Evolutionary conservation across 352 stramenopile species (phyloP).

Genomic region (Phytophthora pisi): DNA sequence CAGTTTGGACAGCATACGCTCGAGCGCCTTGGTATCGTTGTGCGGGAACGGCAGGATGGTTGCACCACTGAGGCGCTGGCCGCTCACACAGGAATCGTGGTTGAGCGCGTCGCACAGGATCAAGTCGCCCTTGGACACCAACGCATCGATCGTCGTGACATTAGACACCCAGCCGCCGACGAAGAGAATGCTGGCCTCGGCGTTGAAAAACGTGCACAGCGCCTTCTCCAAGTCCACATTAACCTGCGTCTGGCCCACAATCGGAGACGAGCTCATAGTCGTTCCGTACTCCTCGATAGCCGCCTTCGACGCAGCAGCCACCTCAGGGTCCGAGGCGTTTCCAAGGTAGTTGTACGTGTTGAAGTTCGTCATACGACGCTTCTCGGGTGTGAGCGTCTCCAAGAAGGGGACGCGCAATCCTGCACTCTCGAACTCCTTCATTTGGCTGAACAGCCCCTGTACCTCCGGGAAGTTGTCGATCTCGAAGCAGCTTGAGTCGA

Average conservation of each 20-base stretch:
- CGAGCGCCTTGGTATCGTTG: conserved; percentile 73
- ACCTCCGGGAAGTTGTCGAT: conserved; percentile 75
- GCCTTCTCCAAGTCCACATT: conserved; percentile 73
- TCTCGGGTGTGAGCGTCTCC: conserved; percentile 71
- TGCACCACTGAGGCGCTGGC: conserved; percentile 75
- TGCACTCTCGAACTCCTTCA: conserved; percentile 77
- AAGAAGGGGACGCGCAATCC: conserved; percentile 73
- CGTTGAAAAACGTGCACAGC: conserved; percentile 67
- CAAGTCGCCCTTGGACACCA: conserved; percentile 76
- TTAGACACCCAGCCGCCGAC: conserved; percentile 82
- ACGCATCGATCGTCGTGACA: conserved; percentile 75
- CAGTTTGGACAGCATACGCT: conserved; percentile 74
- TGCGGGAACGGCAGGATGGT: conserved; percentile 81
- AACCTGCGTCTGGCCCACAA: conserved; percentile 75
- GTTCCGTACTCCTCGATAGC: conserved; percentile 77
- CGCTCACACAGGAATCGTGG: conserved; percentile 81
- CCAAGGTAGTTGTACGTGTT: conserved; percentile 90
- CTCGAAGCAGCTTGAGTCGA: conserved; percentile 71
- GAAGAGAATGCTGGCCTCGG: conserved; percentile 64
- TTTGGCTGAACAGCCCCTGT: conserved; percentile 61
- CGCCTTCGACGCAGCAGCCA: conserved; percentile 58
- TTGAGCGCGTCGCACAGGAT: conserved; percentile 84
- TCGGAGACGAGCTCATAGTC: conserved; percentile 83
- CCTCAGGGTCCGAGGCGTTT: conserved; percentile 62
- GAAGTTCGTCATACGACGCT: conserved; percentile 82